A percentile compares a stretch with the other conserved stretches of the same genome.
Evolutionary conservation across 352 stramenopile species (phyloP).

Genomic region (Globisporangium yorkense): DNA sequence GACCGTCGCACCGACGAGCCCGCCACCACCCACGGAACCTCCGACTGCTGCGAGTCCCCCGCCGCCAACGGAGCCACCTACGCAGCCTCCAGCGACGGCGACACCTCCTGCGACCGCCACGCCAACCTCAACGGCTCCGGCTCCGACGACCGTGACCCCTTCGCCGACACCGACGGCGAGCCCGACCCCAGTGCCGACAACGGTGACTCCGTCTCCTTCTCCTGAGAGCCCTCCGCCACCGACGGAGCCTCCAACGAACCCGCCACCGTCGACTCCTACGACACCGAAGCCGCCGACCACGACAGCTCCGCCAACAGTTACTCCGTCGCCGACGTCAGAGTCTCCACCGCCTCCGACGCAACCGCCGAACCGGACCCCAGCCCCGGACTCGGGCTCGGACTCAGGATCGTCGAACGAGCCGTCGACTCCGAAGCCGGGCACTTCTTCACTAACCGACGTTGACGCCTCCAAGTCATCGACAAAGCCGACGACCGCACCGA

Average conservation of each 20-base stretch:
- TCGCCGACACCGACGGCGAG: not conserved
- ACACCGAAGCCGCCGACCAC: constrained; percentile 1
- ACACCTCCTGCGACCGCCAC: not conserved
- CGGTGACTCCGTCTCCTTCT: not conserved
- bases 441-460: not conserved
- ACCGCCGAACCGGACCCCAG: constrained; percentile 2
- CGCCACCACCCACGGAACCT: not conserved
- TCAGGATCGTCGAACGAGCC: not conserved
- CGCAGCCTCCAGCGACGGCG: not conserved
- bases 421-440: not conserved
- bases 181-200: not conserved
- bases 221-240: not conserved
- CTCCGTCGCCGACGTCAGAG: constrained; percentile 7
- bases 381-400: not conserved
- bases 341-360: constrained; percentile 14
- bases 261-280: not conserved
- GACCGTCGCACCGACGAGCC: not conserved
- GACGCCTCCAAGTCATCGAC: not conserved
- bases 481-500: constrained; percentile 3
- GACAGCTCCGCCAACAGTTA: constrained; percentile 7
- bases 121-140: not conserved
- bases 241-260: not conserved
- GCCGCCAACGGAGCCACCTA: not conserved
- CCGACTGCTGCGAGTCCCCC: not conserved
- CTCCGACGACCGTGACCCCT: not conserved